A percentile compares a stretch with the other conserved stretches of the same genome.
These are phyloP conservation scores for Linum trigynum DNA, from an alignment of 345 rosid species.

Conservation along the genomic window DNA sequence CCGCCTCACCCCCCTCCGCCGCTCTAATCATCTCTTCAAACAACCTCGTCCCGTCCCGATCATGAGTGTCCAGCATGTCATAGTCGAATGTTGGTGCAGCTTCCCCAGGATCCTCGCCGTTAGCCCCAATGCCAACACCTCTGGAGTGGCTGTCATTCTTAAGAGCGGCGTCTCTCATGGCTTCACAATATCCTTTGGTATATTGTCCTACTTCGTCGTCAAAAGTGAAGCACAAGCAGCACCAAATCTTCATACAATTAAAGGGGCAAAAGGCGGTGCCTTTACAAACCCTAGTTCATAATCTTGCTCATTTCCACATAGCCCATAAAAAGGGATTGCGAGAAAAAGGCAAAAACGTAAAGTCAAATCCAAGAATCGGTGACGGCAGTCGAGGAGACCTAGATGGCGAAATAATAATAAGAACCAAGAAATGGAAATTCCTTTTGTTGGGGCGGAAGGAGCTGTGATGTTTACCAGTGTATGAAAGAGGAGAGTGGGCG, in stretches of 20 bases:
- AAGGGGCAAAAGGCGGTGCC: slow-evolving; percentile 8
- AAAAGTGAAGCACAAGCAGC: slow-evolving; percentile 55
- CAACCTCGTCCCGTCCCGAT: neutral
- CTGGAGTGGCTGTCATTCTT: slow-evolving; percentile 13
- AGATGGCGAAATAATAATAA: neutral
- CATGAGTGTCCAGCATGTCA: slow-evolving; percentile 12
- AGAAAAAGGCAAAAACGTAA: too few relatives aligned
- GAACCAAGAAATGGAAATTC: neutral
- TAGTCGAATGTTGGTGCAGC: slow-evolving; percentile 8
- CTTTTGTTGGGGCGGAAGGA: neutral
- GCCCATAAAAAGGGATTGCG: neutral
- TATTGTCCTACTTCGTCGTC: slow-evolving; percentile 24
- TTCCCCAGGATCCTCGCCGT: slow-evolving; percentile 8
- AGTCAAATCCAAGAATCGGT: neutral
- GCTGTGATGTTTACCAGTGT: neutral
- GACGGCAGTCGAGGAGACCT: neutral
- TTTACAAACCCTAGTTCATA: slow-evolving; percentile 40
- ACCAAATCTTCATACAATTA: slow-evolving; percentile 89
- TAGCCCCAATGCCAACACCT: too few relatives aligned
- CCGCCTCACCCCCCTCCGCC: slow-evolving; percentile 13
- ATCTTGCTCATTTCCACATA: slow-evolving; percentile 35
- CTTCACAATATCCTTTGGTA: neutral
- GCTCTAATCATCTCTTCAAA: slow-evolving; percentile 30
- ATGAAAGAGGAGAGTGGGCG: too few relatives aligned
- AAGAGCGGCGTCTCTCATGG: slow-evolving; percentile 31